Evolutionary conservation across 805 yeast species (phyloP), one percentile per base, ranked within the genome.

Genomic region (Candida ponderosae): DNA sequence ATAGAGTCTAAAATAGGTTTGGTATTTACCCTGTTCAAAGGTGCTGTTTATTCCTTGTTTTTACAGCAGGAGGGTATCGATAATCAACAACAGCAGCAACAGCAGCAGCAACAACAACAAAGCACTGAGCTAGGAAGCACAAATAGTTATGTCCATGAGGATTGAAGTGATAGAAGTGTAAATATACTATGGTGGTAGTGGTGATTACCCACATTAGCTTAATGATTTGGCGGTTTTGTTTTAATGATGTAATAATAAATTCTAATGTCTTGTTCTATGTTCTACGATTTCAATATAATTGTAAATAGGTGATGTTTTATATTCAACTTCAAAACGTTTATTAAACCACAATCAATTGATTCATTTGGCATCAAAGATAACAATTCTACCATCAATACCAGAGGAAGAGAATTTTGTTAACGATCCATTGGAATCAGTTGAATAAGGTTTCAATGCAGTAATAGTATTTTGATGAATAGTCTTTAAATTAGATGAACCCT

Each of bases 401-500:
- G 87, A 78, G 14, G 88, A 68, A 11, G 86, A 77, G 44, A 79
- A 68, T 60, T 74, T 70, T 32, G 79, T 64, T 27, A 83, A 74
- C 19, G 69, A 69, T 29, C 76, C 76, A 20, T 62, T 60, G 7
- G 65, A 48, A 27, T 62, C 64, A 40, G 63, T 72, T 38, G 64
- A 63, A 45, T 60, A 75, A 29, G 75, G 65, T 47, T 77, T 70
- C 38, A 90, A 59, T 35, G 76, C 72, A 37, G 82, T 75, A 56
- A 93, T 81, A 27, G 96, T 80, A 63, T 90, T 93, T 63, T 89
- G 96, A 64, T 93, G 97, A 41, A 85, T 74, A 14, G 96, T 87
- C 36, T 72, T 72, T 59, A 82, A 68, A 29, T 65, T 70, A 24
- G 71, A 60, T 29, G 69, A 65, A 36, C 63, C 61, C 38, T 59